These are phyloP conservation scores for Scedosporium aurantiacum DNA, from an alignment of 2,329 filamentous ascomycete species.

Conservation along the genomic window DNA sequence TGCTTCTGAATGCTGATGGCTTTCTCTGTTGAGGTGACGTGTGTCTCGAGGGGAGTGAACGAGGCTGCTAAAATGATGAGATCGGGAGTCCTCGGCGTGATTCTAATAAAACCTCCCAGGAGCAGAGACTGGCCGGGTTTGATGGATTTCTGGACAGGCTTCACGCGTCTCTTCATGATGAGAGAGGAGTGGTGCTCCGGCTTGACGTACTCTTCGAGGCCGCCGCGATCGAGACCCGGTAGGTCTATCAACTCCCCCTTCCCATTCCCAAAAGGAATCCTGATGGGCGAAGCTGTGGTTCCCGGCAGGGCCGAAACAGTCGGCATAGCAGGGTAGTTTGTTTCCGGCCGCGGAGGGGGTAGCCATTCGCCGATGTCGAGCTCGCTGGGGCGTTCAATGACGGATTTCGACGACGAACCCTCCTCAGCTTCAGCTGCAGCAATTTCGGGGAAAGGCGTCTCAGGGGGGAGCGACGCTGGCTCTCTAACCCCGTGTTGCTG, in stretches of 20 bases:
- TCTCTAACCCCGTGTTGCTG: neutral
- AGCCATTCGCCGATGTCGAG: slow-evolving; percentile 48
- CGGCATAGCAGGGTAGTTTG: slow-evolving; percentile 72
- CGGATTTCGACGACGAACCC: slow-evolving; percentile 42
- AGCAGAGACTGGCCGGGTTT: slow-evolving; percentile 71
- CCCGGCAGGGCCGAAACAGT: slow-evolving; percentile 78
- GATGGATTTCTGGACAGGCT: slow-evolving; percentile 61
- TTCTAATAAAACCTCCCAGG: slow-evolving; percentile 74
- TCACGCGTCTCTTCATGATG: slow-evolving; percentile 67
- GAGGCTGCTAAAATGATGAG: slow-evolving; percentile 68
- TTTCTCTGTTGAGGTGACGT: slow-evolving; percentile 71
- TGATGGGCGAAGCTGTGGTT: slow-evolving; percentile 90
- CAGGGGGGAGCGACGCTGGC: neutral
- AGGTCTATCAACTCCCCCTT: slow-evolving; percentile 89
- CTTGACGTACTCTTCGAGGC: slow-evolving; percentile 59
- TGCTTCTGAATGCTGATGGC: slow-evolving; percentile 63
- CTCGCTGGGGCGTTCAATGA: slow-evolving; percentile 29
- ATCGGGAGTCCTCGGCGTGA: slow-evolving; percentile 58
- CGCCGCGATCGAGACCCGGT: slow-evolving; percentile 68
- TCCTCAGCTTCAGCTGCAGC: slow-evolving; percentile 49
- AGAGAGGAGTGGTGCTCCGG: slow-evolving; percentile 55
- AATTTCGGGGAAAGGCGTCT: neutral
- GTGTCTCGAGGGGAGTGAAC: slow-evolving; percentile 68
- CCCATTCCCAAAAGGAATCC: slow-evolving; percentile 76
- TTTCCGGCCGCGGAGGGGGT: slow-evolving; percentile 63